Percentiles rank a stretch among this genome's conserved stretches.
Evolutionary conservation across 352 stramenopile genomes (phyloP).

Genomic region (Plasmopara muralis): DNA sequence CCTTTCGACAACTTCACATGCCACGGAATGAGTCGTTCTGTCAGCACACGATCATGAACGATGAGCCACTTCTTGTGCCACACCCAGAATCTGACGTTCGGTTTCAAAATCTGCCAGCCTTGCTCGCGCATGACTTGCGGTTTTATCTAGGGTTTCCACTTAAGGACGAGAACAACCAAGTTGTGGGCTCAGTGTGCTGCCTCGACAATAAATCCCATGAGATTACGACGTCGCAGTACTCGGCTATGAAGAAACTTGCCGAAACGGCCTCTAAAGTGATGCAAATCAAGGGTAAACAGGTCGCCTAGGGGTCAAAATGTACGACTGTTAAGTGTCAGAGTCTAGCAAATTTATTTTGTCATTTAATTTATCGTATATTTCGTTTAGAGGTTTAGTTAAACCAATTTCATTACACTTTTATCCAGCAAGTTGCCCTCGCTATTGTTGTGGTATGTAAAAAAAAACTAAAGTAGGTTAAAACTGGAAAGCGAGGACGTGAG

Average conservation of each 20-base stretch:
- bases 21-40: constrained; percentile 59
- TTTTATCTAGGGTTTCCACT: constrained; percentile 43
- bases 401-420: no score
- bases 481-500: no score
- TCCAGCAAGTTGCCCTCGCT: no score
- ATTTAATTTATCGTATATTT: no score
- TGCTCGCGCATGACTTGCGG: constrained; percentile 23
- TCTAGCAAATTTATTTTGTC: no score
- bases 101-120: constrained; percentile 40
- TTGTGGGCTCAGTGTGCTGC: constrained; percentile 64
- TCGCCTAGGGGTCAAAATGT: background rate
- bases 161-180: constrained; percentile 34
- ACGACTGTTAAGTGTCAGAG: no score
- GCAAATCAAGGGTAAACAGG: constrained; percentile 25
- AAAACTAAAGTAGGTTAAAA: no score
- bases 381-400: no score
- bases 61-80: constrained; percentile 49
- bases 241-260: constrained; percentile 38
- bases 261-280: constrained; percentile 42
- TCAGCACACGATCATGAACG: constrained; percentile 59
- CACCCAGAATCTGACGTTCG: constrained; percentile 57
- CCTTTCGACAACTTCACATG: constrained; percentile 33
- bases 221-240: constrained; percentile 55
- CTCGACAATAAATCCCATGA: constrained; percentile 36
- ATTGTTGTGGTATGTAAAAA: no score